Conservation (phyloP, 208 protist genomes). For the Polymyxa betae region DNA sequence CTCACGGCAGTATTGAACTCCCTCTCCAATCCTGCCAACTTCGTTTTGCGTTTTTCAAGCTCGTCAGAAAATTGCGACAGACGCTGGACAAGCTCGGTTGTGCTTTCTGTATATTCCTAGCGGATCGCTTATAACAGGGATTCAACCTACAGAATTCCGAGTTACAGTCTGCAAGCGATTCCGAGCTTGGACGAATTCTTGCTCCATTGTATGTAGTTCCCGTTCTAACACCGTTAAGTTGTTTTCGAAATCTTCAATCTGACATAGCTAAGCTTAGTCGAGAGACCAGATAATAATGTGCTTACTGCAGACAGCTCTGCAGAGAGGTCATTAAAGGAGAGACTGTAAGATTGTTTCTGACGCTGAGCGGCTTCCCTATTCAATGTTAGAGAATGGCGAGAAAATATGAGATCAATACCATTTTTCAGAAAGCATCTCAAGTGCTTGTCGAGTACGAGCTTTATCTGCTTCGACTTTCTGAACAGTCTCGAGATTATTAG, state of each 20-base stretch:
- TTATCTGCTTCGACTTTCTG: slow-evolving; percentile 13
- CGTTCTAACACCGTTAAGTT: background rate
- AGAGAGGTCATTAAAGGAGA: background rate
- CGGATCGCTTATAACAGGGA: background rate
- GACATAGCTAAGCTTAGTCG: background rate
- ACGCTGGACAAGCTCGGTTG: background rate
- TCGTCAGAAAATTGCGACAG: background rate
- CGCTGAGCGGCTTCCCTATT: background rate
- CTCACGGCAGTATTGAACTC: background rate
- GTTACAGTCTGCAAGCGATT: background rate
- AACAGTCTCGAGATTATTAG: slow-evolving; percentile 4
- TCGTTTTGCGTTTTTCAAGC: background rate
- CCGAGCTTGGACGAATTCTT: background rate
- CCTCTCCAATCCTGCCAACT: background rate
- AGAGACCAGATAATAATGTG: background rate
- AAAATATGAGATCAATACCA: background rate
- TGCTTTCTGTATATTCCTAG: background rate
- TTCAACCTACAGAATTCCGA: background rate
- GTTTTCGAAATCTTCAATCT: background rate
- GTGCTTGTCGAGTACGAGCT: background rate
- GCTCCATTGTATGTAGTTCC: background rate
- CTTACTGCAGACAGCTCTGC: background rate
- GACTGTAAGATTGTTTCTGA: background rate
- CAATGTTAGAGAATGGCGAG: background rate
- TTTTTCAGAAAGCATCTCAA: slow-evolving; percentile 6